Evolutionary conservation across 2,329 filamentous ascomycete species (phyloP).

Genomic region (Tolypocladium endophyticum): DNA sequence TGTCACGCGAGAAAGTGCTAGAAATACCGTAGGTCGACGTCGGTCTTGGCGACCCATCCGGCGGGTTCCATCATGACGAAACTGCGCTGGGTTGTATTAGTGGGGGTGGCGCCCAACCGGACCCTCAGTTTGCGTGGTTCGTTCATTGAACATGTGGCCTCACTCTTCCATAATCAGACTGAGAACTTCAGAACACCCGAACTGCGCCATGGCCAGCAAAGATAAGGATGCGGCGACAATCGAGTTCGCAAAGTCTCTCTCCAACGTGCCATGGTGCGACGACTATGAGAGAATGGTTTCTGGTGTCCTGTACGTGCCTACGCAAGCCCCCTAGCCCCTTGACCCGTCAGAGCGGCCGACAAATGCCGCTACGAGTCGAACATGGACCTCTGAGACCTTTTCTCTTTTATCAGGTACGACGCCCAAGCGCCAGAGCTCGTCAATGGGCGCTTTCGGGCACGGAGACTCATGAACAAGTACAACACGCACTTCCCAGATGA

Average conservation of each 20-base stretch:
- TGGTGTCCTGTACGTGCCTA: conserved; percentile 41
- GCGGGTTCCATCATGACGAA: too few species aligned
- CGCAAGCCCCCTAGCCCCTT: not conserved
- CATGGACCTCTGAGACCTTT: not conserved
- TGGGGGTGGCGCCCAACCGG: too few species aligned
- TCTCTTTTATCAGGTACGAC: conserved; percentile 32
- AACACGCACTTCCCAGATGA: conserved; percentile 44
- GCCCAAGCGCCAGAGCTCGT: conserved; percentile 35
- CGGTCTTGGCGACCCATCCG: too few species aligned
- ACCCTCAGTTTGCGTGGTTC: too few species aligned
- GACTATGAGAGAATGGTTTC: conserved; percentile 57
- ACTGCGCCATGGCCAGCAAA: conserved; percentile 13
- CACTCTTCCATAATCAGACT: not conserved
- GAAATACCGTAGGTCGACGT: not conserved
- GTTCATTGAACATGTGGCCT: not conserved
- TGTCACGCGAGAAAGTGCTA: not conserved
- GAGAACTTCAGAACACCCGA: not conserved
- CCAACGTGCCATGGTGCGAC: conserved; percentile 45
- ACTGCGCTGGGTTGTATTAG: not conserved
- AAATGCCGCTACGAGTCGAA: not conserved
- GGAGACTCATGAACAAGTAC: conserved; percentile 46
- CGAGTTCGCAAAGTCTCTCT: conserved; percentile 33
- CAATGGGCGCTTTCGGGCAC: conserved; percentile 40
- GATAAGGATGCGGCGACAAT: conserved; percentile 31
- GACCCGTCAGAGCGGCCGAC: not conserved